Evolutionary conservation across 164 flowering plant genomes (phyloP), one percentile per base, ranked within the genome.

Genomic region (Tinospora cordifolia): DNA sequence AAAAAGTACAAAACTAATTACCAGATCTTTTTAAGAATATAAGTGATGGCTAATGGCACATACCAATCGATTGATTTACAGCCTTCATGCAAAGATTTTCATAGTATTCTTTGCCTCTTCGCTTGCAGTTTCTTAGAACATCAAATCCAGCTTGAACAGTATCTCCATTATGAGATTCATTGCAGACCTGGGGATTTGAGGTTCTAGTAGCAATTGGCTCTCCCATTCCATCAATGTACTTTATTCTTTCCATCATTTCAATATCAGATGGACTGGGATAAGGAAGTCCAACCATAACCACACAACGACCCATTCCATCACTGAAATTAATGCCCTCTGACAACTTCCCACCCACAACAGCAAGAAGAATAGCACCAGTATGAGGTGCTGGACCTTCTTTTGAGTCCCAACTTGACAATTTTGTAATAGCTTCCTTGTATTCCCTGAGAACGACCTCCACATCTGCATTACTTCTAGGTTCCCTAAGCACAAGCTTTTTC

Each of bases 51-150:
- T 63, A 44, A 25, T 39, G 68, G 72, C 19, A 79, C 93, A 14
- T 69, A 90, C 97, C 99, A 58, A 92, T 87, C 21, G 97, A 92
- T 79, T 95, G 99, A 80, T 95, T 95, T 46, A 95, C 97, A 57
- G 99, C 98, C 79, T 95, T 95, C 97, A 92, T 91, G 87, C 97
- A 92, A 59, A 95, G 88, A 77, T 92, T 92, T 81, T 92, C 99
- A 76, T 95, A 92, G 74, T 95, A 95, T 60, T 90, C 97, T 74
- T 83, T 87, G 69, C 98, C 99, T 81, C 90, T 85, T 71, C 79
- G 83, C 75, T 78, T 88, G 80, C 98, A 95, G 64, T 89, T 83
- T 81, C 84, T 86, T 75, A 95, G 76, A 70, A 95, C 74, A 40
- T 83, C 84, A 75, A 95, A 84, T 8, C 97, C 91, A 47, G 86